Base-by-base conservation (phyloP, 495 filamentous ascomycete species). In the Lophiostoma macrostomum region DNA sequence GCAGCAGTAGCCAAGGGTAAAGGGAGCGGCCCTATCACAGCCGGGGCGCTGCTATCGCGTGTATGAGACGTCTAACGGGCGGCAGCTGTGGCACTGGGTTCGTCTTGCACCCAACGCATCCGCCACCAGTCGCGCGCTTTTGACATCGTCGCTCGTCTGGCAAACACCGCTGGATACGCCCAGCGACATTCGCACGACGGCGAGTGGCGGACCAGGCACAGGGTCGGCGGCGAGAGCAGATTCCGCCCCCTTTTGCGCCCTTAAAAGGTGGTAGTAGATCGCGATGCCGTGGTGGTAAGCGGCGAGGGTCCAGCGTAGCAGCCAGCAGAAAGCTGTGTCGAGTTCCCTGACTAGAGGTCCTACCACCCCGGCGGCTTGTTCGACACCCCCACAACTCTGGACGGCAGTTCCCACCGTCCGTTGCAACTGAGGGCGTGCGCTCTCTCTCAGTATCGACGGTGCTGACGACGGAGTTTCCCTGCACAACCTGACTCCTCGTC, bases 341-440 rank as follows among this genome's bases (percentile, higher is more conserved):
- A 40, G 35, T n/a, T 41, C 43, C 35, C 43, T 48, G 44, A 22
- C 50, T 30, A 27, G 37, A 43, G 22, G 43, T 44, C 18, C 31
- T 24, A 37, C 52, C 25, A 39, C 48, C 40, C 38, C 49, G 28
- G 42, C 37, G 43, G 14, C 8, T 27, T 37, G 31, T 28, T 44
- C 32, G 36, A 46, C 19, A 49, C 43, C 22, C 50, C 57, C 50
- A 43, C 56, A 56, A 44, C 28, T 22, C 19, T 27, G 29, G 46
- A 56, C 58, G 53, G 53, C 48, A 57, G 48, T 53, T 57, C 47
- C 59, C 53, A 62, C 36, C 43, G 31, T 24, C 54, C 46, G 45
- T 32, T 52, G 37, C 49, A 38, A 27, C 38, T 22, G 25, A 48
- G 30, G 24, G 44, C 30, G 6, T 29, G 32, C 47, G 32, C 35